These are phyloP conservation scores for Chalciporus pseudorubinellus DNA, from an alignment of 768 basidiomycete genomes.

Conservation along the genomic window DNA sequence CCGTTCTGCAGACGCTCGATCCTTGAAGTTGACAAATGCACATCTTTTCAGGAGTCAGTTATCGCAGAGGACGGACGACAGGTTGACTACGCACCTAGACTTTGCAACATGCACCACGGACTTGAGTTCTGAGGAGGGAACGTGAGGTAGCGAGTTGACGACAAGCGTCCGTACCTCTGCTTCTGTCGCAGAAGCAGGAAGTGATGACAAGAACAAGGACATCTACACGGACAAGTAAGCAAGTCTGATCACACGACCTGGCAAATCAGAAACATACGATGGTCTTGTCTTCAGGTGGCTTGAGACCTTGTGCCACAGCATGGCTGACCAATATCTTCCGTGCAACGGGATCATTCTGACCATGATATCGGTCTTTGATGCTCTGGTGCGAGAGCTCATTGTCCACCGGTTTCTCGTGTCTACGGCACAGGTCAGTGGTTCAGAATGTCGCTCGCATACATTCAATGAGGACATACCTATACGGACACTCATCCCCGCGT, in stretches of 20 bases:
- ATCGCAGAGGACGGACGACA: neutral
- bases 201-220: constrained; percentile 80
- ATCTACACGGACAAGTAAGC: constrained; percentile 46
- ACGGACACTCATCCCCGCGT: constrained; percentile 90
- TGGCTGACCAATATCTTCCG: constrained; percentile 80
- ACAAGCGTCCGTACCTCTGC: constrained; percentile 71
- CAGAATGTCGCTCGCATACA: neutral
- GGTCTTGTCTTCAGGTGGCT: constrained; percentile 83
- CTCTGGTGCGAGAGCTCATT: constrained; percentile 88
- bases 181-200: constrained; percentile 70
- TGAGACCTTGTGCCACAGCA: constrained; percentile 79
- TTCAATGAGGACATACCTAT: constrained; percentile 46
- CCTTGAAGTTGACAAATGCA: constrained; percentile 93
- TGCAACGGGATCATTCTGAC: constrained; percentile 90
- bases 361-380: constrained; percentile 92
- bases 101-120: constrained; percentile 86
- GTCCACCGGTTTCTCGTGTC: constrained; percentile 86
- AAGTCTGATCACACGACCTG: neutral
- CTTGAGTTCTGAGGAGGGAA: constrained; percentile 66
- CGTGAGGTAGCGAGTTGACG: constrained; percentile 59
- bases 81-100: constrained; percentile 50
- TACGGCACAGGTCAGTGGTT: constrained; percentile 24
- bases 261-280: constrained; percentile 57
- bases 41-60: constrained; percentile 49
- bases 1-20: constrained; percentile 76